These are phyloP conservation scores for Boechera stricta DNA, from an alignment of 345 rosid species.

Conservation along the genomic window DNA sequence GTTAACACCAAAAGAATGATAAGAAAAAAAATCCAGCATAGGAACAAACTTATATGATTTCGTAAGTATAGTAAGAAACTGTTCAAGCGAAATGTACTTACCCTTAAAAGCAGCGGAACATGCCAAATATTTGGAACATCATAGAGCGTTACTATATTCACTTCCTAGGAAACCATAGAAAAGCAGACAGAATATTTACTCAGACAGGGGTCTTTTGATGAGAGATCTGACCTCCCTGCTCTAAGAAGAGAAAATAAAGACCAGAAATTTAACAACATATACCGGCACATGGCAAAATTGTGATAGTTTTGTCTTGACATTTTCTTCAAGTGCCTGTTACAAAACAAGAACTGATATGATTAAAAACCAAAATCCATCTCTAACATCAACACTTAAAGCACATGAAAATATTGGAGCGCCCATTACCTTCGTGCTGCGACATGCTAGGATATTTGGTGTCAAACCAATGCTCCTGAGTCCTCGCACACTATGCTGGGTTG, in stretches of 20 bases:
- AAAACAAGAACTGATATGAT: constrained; percentile 29
- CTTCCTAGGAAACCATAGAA: constrained; percentile 57
- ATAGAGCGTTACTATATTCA: constrained; percentile 74
- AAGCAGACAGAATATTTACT: constrained; percentile 23
- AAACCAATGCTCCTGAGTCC: constrained; percentile 91
- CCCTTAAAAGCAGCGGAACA: constrained; percentile 82
- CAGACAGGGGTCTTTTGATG: not conserved
- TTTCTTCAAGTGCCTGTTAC: constrained; percentile 79
- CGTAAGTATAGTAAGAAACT: not conserved
- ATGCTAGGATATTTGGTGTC: constrained; percentile 89
- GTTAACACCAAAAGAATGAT: constrained; percentile 22
- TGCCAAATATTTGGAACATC: constrained; percentile 98
- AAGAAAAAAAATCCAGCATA: not conserved
- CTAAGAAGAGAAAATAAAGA: not conserved
- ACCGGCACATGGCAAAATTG: constrained; percentile 98
- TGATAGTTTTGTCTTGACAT: constrained; percentile 79
- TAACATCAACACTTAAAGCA: not conserved
- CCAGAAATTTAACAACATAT: constrained; percentile 33
- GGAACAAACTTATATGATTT: constrained; percentile 24
- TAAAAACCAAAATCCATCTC: constrained; percentile 17
- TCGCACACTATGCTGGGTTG: constrained; percentile 96
- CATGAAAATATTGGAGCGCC: not conserved
- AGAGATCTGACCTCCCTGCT: not conserved
- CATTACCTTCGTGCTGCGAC: constrained; percentile 88
- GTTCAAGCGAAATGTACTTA: constrained; percentile 44